Base-by-base conservation (phyloP, 2,329 filamentous ascomycete genomes). In the Akanthomyces lecanii region DNA sequence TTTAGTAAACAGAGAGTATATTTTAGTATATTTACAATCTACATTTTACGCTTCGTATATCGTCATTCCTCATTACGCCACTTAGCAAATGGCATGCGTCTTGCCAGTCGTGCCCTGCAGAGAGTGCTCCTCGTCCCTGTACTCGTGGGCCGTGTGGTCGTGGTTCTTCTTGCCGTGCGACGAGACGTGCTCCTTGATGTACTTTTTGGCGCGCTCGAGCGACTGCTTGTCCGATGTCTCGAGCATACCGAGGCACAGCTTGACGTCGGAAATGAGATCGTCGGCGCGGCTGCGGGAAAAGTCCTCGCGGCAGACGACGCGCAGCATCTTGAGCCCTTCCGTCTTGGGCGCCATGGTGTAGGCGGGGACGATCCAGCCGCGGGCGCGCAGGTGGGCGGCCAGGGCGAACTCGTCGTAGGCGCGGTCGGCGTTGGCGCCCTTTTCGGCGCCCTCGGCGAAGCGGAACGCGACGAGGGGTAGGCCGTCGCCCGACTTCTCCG, bases 311-410 rank as follows among this genome's bases (percentile, higher is more conserved):
- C 97, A 91, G 0, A 98, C 94, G 5, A 97, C 86, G 44, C 94
- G 88, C 80, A 97, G 86, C 84, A 98, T 89, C 83, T 97, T 96
- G 71, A 97, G 82, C 67, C 87, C 81, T 62, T 91, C 81, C 21
- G 91, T 92, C 73, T 96, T 83, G 21, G 93, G 93, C 0, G 94
- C 94, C 94, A 97, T 97, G 45, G 93, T 98, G 78, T 98, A 98
- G 0, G 94, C 94, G 0, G 94, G 94, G 0, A 97, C 91, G 36
- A 97, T 89, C 94, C 94, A 98, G 50, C 91, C 91, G 40, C 92
- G 86, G 67, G 91, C 87, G 58, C 94, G 89, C 30, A 97, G 85
- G 75, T 92, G 89, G 73, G 96, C 92, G 1, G 94, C 93, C 47
- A 92, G 78, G 0, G 89, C 83, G 65, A 92, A 93, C 75, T 93